phyloP scores from a whole-genome alignment of 345 rosid genomes.

The Rubroshorea leprosula region DNA sequence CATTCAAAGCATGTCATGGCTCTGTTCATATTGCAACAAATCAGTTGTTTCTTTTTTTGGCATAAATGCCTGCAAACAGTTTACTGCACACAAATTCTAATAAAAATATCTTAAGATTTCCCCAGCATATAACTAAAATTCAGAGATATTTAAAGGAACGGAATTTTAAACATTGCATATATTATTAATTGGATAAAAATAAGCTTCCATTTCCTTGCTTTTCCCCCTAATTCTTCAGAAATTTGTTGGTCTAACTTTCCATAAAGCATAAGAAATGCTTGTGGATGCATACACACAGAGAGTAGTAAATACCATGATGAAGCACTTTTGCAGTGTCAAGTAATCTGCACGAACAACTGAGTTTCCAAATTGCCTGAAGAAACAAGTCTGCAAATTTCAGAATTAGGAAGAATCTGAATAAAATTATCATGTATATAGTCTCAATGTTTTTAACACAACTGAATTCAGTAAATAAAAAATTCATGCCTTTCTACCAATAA shows the following conservation, averaged over 20 bases:
- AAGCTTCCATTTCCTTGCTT: too few species aligned
- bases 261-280: too few species aligned
- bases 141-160: not conserved
- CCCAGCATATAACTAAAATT: not conserved
- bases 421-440: not conserved
- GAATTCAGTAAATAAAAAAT: not conserved
- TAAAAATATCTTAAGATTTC: not conserved
- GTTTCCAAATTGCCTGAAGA: constrained; percentile 78
- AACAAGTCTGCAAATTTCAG: constrained; percentile 65
- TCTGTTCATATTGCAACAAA: too few species aligned
- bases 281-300: too few species aligned
- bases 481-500: not conserved
- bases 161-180: too few species aligned
- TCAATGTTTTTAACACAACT: not conserved
- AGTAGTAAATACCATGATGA: constrained; percentile 69
- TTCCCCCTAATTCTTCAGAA: too few species aligned
- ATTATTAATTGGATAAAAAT: too few species aligned
- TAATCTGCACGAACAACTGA: constrained; percentile 90
- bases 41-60: not conserved
- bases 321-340: constrained; percentile 81
- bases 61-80: too few species aligned
- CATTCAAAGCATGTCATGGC: too few species aligned
- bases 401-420: constrained; percentile 1
- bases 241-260: too few species aligned
- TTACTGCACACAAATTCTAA: constrained; percentile 2